A percentile compares a stretch with the other conserved stretches of the same genome.
These are phyloP conservation scores for Arthrobotrys pseudoclavata DNA, from an alignment of 2,329 filamentous ascomycete genomes.

Conservation along the genomic window DNA sequence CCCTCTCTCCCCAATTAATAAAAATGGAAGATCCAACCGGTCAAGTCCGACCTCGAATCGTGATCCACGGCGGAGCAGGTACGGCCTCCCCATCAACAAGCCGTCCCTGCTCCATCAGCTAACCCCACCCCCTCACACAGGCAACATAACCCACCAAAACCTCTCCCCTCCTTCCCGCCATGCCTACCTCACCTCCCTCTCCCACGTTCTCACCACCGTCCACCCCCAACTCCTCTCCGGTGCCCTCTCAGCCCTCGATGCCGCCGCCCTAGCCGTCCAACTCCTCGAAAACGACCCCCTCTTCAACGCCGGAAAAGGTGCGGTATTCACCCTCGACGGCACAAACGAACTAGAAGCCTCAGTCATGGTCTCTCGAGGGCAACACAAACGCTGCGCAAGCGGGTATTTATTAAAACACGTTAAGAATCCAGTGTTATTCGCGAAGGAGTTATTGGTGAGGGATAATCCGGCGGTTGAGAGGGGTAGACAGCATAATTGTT, in stretches of 20 bases:
- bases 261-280: conserved; percentile 80
- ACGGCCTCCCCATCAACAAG: neutral
- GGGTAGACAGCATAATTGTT: conserved; percentile 65
- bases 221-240: conserved; percentile 65
- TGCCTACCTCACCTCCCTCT: conserved; percentile 75
- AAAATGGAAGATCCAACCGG: neutral
- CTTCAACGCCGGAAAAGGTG: conserved; percentile 87
- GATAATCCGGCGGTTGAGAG: conserved; percentile 74
- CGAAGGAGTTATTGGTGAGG: conserved; percentile 77
- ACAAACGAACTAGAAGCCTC: conserved; percentile 88
- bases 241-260: conserved; percentile 73
- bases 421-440: conserved; percentile 83
- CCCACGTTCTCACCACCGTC: conserved; percentile 72
- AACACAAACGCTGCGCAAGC: conserved; percentile 81
- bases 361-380: conserved; percentile 83
- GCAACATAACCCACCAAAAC: conserved; percentile 68
- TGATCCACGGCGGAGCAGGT: conserved; percentile 59
- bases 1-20: neutral
- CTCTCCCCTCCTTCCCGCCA: conserved; percentile 71
- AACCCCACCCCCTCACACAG: conserved; percentile 15
- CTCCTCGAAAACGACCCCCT: conserved; percentile 83
- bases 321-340: conserved; percentile 86
- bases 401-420: conserved; percentile 80
- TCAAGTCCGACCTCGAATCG: conserved; percentile 33
- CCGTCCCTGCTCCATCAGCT: neutral